Base-by-base conservation (phyloP, 495 filamentous ascomycete species). In the Aeminium ludgeri region DNA sequence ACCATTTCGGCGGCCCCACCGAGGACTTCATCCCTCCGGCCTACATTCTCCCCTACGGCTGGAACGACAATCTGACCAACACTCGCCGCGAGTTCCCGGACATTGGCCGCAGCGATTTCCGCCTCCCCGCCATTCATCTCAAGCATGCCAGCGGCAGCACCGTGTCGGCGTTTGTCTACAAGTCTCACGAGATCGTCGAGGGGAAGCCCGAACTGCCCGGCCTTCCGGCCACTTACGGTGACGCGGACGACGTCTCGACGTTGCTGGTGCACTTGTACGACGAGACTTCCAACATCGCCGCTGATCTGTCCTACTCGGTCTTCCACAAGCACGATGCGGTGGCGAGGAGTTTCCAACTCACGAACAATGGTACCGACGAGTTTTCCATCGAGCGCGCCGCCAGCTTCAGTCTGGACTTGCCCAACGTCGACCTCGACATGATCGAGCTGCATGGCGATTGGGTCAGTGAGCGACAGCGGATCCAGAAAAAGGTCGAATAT, bases 71-170 rank as follows among this genome's bases (percentile, higher is more conserved):
- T 12, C 52, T 59, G n/a, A 64, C 62, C 8, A 64, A 67, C 35
- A 50, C 59, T 5, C 65, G 68, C 2, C 64, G 69, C 7, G 69
- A 72, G 46, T 71, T 72, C 35, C 69, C 69, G 2, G 69, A 72
- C 35, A 61, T 66, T 23, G 69, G 69, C 0, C 60, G 68, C 18
- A 67, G 69, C 11, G 69, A 72, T 48, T 70, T 67, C 38, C 63
- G 69, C 10, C 54, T 63, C 3, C 69, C 69, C n/a, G 69, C 69
- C 0, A 59, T 71, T 28, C 62, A 67, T 17, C 65, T 72, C 41
- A 56, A 59, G 15, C 67, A 72, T 20, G 37, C 43, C 45, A 59
- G 56, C n/a, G 69, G 69, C 23, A 57, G 69, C 17, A 69, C 66
- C 2, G 63, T 72, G 2, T 66, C 66, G 2, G 60, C 62, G 1